Evolutionary conservation across 2,329 filamentous ascomycete species (phyloP).

Genomic region (Xylaria sp.): DNA sequence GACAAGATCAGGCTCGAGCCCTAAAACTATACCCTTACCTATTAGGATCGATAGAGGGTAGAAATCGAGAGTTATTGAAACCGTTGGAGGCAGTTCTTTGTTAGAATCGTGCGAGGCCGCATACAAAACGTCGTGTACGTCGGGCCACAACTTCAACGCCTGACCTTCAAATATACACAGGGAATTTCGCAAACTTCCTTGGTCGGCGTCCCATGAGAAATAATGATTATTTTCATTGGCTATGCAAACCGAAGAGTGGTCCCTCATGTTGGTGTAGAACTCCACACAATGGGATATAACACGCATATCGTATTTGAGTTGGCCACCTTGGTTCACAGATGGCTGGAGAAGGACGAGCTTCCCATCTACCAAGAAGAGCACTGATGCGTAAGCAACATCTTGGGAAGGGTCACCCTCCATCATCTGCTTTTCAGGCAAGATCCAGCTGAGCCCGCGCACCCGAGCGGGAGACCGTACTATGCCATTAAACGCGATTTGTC

Average conservation of each 20-base stretch:
- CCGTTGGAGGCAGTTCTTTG: constrained; percentile 73
- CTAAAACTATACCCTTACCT: constrained; percentile 88
- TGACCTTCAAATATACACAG: constrained; percentile 93
- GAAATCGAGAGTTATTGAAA: constrained; percentile 88
- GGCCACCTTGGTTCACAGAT: constrained; percentile 78
- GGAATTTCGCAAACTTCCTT: constrained; percentile 74
- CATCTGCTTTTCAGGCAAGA: constrained; percentile 88
- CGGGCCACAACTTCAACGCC: constrained; percentile 85
- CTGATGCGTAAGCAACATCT: constrained; percentile 90
- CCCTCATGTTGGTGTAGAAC: constrained; percentile 90
- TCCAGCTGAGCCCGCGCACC: constrained; percentile 93
- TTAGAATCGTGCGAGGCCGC: constrained; percentile 69
- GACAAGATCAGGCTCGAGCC: constrained; percentile 90
- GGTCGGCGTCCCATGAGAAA: constrained; percentile 43
- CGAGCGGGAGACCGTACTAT: constrained; percentile 92
- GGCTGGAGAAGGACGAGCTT: constrained; percentile 93
- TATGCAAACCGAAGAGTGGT: constrained; percentile 64
- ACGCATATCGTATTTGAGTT: constrained; percentile 97
- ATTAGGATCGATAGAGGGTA: constrained; percentile 88
- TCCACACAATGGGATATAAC: constrained; percentile 96
- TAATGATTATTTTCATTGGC: constrained; percentile 31
- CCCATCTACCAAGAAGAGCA: constrained; percentile 95
- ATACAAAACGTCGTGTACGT: constrained; percentile 81
- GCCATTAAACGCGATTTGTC: constrained; percentile 95
- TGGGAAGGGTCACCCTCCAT: constrained; percentile 91